Percentiles rank a stretch among this genome's conserved stretches.
phyloP scores from a whole-genome alignment of 768 basidiomycete genomes.

The Kwoniella bestiolae region DNA sequence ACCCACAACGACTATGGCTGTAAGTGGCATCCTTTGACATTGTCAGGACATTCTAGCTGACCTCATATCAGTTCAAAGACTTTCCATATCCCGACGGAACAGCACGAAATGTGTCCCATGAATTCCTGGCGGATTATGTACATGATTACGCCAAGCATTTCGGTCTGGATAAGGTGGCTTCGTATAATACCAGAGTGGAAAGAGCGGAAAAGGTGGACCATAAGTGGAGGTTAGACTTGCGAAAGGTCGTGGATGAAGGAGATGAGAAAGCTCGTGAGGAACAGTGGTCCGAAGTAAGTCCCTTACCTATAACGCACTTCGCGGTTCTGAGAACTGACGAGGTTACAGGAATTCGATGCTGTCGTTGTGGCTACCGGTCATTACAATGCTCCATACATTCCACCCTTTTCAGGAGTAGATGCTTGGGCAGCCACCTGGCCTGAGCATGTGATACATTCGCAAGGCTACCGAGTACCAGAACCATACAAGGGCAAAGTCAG shows the following conservation, averaged over 20 bases:
- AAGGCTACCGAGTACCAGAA: conserved; percentile 61
- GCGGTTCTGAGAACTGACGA: background rate
- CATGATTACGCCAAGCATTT: conserved; percentile 61
- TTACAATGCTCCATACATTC: conserved; percentile 41
- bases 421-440: conserved; percentile 59
- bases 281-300: conserved; percentile 39
- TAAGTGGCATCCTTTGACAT: no score
- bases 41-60: no score
- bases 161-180: conserved; percentile 60
- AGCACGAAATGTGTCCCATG: conserved; percentile 47
- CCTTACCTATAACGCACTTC: background rate
- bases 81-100: conserved; percentile 42
- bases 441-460: conserved; percentile 57
- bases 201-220: conserved; percentile 58
- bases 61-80: conserved; percentile 33
- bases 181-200: conserved; percentile 64
- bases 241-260: conserved; percentile 25
- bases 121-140: conserved; percentile 58
- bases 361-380: conserved; percentile 44
- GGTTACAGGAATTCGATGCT: conserved; percentile 29
- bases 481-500: conserved; percentile 55
- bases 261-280: conserved; percentile 22
- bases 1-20: conserved; percentile 35
- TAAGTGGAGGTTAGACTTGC: conserved; percentile 25
- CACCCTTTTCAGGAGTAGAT: conserved; percentile 56